Evolutionary conservation across 257 asterid species (phyloP).

Genomic region (Solanum virginianum): DNA sequence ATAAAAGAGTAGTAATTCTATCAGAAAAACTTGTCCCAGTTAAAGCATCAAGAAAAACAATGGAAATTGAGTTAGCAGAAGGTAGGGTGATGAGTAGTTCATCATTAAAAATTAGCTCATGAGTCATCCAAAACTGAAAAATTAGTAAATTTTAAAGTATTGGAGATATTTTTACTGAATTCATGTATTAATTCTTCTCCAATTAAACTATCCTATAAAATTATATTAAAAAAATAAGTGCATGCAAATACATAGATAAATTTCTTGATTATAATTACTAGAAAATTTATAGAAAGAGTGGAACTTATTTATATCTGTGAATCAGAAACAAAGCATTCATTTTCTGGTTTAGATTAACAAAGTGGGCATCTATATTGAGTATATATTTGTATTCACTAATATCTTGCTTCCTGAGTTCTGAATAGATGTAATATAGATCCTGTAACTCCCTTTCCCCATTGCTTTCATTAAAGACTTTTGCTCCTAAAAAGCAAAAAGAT

Average conservation of each 20-base stretch:
- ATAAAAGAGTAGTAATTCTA: background rate
- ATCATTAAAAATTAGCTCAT: too few species aligned
- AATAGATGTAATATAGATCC: constrained; percentile 39
- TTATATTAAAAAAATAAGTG: background rate
- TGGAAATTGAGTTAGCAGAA: background rate
- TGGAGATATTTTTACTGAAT: too few species aligned
- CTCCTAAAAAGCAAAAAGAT: constrained; percentile 21
- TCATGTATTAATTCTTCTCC: too few species aligned
- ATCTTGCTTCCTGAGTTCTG: constrained; percentile 26
- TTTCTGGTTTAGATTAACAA: constrained; percentile 34
- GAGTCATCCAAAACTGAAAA: too few species aligned
- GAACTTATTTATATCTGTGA: constrained; percentile 42
- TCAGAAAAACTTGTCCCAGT: background rate
- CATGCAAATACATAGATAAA: background rate
- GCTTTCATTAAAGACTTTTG: constrained; percentile 9
- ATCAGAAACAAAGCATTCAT: constrained; percentile 40
- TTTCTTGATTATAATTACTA: background rate
- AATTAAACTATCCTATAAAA: too few species aligned
- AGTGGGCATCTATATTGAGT: constrained; percentile 34
- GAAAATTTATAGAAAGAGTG: background rate
- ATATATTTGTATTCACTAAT: constrained; percentile 39
- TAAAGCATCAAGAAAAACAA: background rate
- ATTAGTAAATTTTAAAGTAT: too few species aligned
- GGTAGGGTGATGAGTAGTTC: background rate
- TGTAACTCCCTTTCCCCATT: constrained; percentile 18